Conservation (phyloP, 768 basidiomycete genomes). For the Trametes gibbosa region DNA sequence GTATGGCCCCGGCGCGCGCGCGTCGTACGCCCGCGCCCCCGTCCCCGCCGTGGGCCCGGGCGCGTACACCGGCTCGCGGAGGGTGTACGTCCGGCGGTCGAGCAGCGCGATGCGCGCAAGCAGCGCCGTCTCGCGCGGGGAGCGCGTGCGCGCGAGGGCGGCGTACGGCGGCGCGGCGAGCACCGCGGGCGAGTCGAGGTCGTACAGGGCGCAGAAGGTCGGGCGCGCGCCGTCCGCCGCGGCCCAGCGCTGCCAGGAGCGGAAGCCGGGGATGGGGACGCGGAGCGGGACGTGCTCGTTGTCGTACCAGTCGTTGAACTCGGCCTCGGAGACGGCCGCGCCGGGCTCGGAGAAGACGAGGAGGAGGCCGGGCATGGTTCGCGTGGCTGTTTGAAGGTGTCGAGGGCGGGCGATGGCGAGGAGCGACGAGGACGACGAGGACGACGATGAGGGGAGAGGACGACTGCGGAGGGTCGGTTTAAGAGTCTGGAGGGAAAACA, state of each 20-base stretch:
- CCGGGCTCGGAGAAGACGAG: constrained; percentile 7
- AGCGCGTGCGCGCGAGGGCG: constrained; percentile 30
- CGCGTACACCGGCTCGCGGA: constrained; percentile 13
- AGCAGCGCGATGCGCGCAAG: constrained; percentile 30
- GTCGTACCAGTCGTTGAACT: constrained; percentile 54
- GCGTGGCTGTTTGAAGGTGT: too few species aligned
- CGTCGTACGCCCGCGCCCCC: too few species aligned
- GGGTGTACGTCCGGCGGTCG: constrained; percentile 35
- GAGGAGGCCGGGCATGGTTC: constrained; percentile 1
- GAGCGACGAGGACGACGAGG: too few species aligned
- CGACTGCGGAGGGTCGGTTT: too few species aligned
- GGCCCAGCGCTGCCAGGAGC: constrained; percentile 34
- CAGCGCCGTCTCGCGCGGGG: constrained; percentile 32
- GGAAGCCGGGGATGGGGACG: constrained; percentile 35
- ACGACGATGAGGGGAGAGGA: too few species aligned
- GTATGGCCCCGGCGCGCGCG: constrained; percentile 23
- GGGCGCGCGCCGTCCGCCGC: constrained; percentile 34
- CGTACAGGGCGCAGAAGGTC: constrained; percentile 36
- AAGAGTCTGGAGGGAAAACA: too few species aligned
- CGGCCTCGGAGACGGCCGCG: constrained; percentile 10
- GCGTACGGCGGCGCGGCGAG: constrained; percentile 34
- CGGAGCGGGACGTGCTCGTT: constrained; percentile 51
- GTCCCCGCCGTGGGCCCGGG: constrained; percentile 2
- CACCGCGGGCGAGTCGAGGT: constrained; percentile 31
- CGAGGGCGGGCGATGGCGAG: too few species aligned